Evolutionary conservation across 2,329 filamentous ascomycete genomes (phyloP).

Genomic region (Nemania diffusa): DNA sequence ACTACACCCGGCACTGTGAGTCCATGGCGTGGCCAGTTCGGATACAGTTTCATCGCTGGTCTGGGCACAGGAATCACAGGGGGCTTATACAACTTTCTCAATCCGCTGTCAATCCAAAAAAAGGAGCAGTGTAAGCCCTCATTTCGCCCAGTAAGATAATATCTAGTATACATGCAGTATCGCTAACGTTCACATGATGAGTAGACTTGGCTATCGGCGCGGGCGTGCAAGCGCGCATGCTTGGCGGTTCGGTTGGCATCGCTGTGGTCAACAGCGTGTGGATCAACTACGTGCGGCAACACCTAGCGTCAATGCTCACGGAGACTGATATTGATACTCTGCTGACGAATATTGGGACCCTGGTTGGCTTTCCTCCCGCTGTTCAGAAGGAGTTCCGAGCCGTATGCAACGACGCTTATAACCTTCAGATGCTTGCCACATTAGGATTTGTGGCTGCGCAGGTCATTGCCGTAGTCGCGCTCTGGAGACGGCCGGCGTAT

Average conservation of each 20-base stretch:
- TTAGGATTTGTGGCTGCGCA: not conserved
- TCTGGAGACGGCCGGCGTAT: not conserved
- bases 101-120: not conserved
- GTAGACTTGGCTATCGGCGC: not conserved
- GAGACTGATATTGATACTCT: not conserved
- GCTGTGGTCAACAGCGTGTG: not conserved
- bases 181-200: no score
- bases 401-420: not conserved
- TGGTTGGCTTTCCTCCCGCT: not conserved
- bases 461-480: not conserved
- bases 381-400: not conserved
- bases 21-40: not conserved
- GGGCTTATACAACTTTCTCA: not conserved
- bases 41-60: not conserved
- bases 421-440: not conserved
- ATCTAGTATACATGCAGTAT: no score
- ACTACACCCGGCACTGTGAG: not conserved
- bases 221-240: not conserved
- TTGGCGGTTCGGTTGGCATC: not conserved
- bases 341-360: not conserved
- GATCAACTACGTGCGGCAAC: not conserved
- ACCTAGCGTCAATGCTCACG: not conserved
- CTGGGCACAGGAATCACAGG: not conserved
- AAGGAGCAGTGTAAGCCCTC: not conserved
- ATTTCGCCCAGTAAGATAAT: no score